These are phyloP conservation scores for Aspergillus leporis DNA, from an alignment of 495 filamentous ascomycete genomes.

Conservation along the genomic window DNA sequence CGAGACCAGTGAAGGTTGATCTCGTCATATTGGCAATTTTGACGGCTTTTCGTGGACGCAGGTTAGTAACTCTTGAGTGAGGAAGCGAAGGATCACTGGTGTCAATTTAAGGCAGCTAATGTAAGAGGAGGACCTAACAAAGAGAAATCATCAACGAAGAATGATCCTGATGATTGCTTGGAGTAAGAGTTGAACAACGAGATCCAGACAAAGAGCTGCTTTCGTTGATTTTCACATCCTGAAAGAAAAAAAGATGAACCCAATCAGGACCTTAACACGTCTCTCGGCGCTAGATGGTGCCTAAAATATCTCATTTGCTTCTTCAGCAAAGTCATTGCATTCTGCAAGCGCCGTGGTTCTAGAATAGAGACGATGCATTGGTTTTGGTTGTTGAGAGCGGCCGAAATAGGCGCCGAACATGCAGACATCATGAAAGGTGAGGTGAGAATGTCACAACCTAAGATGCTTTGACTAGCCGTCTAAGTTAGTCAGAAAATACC, in stretches of 20 bases:
- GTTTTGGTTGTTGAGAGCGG: conserved; percentile 18
- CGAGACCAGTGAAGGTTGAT: conserved; percentile 2
- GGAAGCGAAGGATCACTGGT: background rate
- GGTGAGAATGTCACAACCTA: background rate
- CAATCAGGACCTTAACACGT: background rate
- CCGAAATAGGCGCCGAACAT: background rate
- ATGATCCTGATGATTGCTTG: background rate
- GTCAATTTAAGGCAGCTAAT: background rate
- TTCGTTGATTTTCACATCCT: background rate
- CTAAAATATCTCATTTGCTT: conserved; percentile 16
- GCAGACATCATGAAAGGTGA: background rate
- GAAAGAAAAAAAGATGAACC: conserved; percentile 12
- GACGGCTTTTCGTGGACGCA: background rate
- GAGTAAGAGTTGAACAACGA: conserved; percentile 3
- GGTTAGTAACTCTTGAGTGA: background rate
- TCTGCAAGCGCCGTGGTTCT: conserved; percentile 32
- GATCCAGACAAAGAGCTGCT: background rate
- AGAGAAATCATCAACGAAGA: background rate
- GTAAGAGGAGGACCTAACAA: background rate
- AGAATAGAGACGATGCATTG: conserved; percentile 27
- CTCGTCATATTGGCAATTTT: conserved; percentile 23
- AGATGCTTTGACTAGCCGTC: too few relatives aligned
- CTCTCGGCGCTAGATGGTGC: conserved; percentile 15
- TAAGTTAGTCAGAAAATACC: too few relatives aligned
- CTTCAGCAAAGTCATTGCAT: conserved; percentile 14